A percentile compares a stretch with the other conserved stretches of the same genome.
phyloP scores from a whole-genome alignment of 805 yeast species.

The Saccharomycopsis sp. region DNA sequence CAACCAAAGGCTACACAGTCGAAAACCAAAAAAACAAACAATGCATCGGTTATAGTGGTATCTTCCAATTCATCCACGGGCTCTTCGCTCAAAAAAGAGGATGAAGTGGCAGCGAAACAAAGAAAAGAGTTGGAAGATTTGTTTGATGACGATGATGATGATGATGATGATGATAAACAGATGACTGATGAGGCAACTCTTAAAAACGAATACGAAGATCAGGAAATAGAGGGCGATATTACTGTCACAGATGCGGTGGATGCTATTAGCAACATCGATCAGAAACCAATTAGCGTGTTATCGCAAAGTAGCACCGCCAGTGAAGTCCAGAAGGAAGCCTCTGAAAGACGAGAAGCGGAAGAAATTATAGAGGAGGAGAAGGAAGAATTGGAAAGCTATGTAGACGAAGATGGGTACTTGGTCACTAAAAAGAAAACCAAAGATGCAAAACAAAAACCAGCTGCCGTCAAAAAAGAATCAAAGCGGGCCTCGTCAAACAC shows the following conservation, averaged over 20 bases:
- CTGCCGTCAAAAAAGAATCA: conserved; percentile 11
- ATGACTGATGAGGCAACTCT: conserved; percentile 7
- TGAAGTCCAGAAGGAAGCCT: not conserved
- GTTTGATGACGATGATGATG: conserved; percentile 22
- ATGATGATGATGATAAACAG: conserved; percentile 22
- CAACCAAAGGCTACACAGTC: not conserved
- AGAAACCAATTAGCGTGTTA: conserved; percentile 31
- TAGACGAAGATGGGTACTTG: conserved; percentile 48
- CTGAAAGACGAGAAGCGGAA: conserved; percentile 19
- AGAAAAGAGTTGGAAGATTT: conserved; percentile 11
- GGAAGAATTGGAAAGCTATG: conserved; percentile 24
- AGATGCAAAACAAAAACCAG: conserved; percentile 11
- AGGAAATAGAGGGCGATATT: conserved; percentile 8
- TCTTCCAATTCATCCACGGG: conserved; percentile 10
- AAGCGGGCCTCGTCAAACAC: conserved; percentile 13
- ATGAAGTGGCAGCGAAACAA: conserved; percentile 18
- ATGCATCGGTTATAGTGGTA: conserved; percentile 17
- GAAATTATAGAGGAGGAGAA: conserved; percentile 16
- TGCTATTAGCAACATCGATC: conserved; percentile 10
- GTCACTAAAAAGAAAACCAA: conserved; percentile 30
- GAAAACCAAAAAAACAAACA: conserved; percentile 4
- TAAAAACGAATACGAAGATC: conserved; percentile 3
- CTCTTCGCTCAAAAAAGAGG: conserved; percentile 19
- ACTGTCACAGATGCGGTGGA: conserved; percentile 26
- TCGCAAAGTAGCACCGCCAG: conserved; percentile 21